Percentiles rank a stretch among this genome's conserved stretches.
Conservation (phyloP, 305 asterid genomes). For the Fraxinus xanthoxyloides region DNA sequence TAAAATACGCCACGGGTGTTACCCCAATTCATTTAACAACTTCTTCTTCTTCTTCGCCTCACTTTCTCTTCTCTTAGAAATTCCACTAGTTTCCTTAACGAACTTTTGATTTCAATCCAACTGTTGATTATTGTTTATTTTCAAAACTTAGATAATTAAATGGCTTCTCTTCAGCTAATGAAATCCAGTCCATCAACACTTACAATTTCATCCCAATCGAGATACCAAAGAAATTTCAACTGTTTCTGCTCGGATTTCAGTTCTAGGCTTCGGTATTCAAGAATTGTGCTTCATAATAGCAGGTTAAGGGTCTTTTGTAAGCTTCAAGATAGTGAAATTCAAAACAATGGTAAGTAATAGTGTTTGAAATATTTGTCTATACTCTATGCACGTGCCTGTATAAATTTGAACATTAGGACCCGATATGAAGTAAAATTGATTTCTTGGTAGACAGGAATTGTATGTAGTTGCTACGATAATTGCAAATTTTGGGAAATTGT, state of each 20-base stretch:
- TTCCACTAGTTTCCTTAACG: not conserved
- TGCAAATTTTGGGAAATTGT: not conserved
- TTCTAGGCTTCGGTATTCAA: constrained; percentile 33
- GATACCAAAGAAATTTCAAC: constrained; percentile 39
- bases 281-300: constrained; percentile 30
- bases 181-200: constrained; percentile 44
- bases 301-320: constrained; percentile 54
- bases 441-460: not conserved
- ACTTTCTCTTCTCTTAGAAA: not conserved
- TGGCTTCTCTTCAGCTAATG: constrained; percentile 64
- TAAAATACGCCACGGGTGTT: constrained; percentile 41
- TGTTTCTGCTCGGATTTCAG: constrained; percentile 32
- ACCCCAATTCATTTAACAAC: not conserved
- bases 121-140: not conserved
- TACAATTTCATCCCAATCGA: constrained; percentile 1
- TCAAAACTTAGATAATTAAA: constrained; percentile 8
- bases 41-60: constrained; percentile 16
- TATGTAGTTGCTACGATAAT: not conserved
- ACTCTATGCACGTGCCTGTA: not conserved
- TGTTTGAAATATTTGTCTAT: not conserved
- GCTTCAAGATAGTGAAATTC: constrained; percentile 46
- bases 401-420: not conserved
- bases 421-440: not conserved
- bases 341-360: constrained; percentile 47
- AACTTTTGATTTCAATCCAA: constrained; percentile 1